These are phyloP conservation scores for Spinacia oleracea DNA, from an alignment of 179 eudicot species.

Conservation along the genomic window DNA sequence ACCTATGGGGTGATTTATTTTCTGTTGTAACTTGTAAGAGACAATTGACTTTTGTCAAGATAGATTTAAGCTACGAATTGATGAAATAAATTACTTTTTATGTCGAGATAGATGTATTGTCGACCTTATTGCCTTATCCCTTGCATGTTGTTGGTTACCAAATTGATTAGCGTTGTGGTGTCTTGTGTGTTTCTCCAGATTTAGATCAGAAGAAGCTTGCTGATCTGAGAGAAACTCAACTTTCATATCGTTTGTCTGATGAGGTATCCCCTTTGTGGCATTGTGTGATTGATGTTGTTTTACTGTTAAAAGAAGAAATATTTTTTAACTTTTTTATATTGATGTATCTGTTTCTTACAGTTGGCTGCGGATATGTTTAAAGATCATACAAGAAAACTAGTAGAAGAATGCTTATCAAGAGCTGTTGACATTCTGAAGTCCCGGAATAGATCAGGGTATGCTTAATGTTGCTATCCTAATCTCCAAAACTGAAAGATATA, in stretches of 20 bases:
- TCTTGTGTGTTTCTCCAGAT: conserved; percentile 38
- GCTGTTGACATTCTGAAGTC: conserved; percentile 67
- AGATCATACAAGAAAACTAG: conserved; percentile 77
- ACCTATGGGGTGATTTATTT: conserved; percentile 1
- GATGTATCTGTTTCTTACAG: conserved; percentile 43
- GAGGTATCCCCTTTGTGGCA: conserved; percentile 51
- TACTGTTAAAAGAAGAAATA: conserved; percentile 8
- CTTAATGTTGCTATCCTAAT: conserved; percentile 11
- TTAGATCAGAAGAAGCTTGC: conserved; percentile 60
- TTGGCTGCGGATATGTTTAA: conserved; percentile 82
- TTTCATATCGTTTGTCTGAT: conserved; percentile 71
- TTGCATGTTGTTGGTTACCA: neutral
- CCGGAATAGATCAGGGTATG: conserved; percentile 67
- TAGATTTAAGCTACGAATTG: neutral
- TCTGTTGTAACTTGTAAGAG: neutral
- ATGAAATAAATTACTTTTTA: neutral
- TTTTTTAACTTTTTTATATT: conserved; percentile 38
- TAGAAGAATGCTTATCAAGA: conserved; percentile 69
- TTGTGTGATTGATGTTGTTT: neutral
- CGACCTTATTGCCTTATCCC: neutral
- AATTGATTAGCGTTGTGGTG: neutral
- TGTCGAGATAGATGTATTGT: neutral
- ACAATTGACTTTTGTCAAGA: neutral
- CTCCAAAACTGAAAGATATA: neutral
- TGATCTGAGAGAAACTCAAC: conserved; percentile 74